phyloP scores from a whole-genome alignment of 2,329 filamentous ascomycete genomes.

The Drechslerella stenobrocha region DNA sequence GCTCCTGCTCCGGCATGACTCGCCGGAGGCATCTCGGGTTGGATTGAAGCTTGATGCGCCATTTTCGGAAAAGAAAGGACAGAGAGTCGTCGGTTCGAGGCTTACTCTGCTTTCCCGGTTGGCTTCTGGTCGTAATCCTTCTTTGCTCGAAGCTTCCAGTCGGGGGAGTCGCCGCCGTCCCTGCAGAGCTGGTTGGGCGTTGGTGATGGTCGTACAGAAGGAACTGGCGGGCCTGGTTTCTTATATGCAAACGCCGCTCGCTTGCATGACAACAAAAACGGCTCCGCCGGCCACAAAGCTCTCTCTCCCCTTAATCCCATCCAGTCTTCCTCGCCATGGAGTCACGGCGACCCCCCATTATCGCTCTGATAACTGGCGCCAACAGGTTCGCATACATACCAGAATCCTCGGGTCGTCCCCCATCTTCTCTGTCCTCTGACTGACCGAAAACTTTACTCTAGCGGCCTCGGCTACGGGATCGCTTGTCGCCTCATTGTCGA shows the following conservation, averaged over 20 bases:
- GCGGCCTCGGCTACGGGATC: conserved; percentile 44
- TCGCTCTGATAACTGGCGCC: conserved; percentile 38
- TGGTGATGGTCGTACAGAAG: neutral
- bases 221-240: neutral
- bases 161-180: neutral
- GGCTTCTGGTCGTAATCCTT: neutral
- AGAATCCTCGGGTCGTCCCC: neutral
- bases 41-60: neutral
- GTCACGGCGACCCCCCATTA: conserved; percentile 7
- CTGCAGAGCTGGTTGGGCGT: neutral
- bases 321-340: conserved; percentile 2
- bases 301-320: neutral
- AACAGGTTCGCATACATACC: conserved; percentile 23
- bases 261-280: neutral
- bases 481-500: conserved; percentile 35
- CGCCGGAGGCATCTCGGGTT: neutral
- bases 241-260: neutral
- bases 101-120: neutral
- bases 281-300: neutral
- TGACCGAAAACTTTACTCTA: conserved; percentile 1
- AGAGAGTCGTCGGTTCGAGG: neutral
- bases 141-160: neutral
- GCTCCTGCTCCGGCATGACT: neutral
- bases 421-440: neutral
- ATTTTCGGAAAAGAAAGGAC: neutral